These are phyloP conservation scores for Linnemannia hyalina DNA, from an alignment of 192 early-diverging fungal species.

Conservation along the genomic window DNA sequence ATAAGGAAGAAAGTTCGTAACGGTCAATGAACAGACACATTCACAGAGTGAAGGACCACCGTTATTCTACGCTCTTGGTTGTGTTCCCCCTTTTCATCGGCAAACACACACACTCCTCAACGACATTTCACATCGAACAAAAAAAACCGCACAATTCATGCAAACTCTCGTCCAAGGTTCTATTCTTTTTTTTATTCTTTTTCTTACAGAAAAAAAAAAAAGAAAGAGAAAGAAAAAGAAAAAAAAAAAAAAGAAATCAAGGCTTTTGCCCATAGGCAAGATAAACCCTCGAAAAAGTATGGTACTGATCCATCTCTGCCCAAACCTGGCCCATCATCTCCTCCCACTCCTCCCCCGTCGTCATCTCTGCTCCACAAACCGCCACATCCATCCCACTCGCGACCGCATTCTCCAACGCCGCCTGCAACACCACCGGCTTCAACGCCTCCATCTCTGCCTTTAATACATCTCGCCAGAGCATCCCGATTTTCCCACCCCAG, in stretches of 20 bases:
- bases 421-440: conserved; percentile 48
- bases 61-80: too few relatives aligned
- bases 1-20: neutral
- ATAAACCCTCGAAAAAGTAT: conserved; percentile 46
- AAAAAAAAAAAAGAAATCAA: neutral
- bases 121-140: neutral
- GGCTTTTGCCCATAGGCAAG: conserved; percentile 46
- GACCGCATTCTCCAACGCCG: conserved; percentile 32
- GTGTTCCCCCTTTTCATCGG: too few relatives aligned
- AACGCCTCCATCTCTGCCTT: conserved; percentile 54
- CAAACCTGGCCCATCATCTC: conserved; percentile 54
- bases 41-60: too few relatives aligned
- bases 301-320: conserved; percentile 54
- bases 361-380: conserved; percentile 54
- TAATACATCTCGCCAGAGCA: conserved; percentile 47
- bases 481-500: conserved; percentile 51
- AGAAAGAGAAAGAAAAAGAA: neutral
- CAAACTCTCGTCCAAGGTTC: neutral
- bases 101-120: too few relatives aligned
- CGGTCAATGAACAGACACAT: neutral
- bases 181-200: neutral
- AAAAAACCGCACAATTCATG: neutral
- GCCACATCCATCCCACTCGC: conserved; percentile 45
- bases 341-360: conserved; percentile 53
- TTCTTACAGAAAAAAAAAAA: neutral